Percentiles rank a stretch among this genome's conserved stretches.
phyloP scores from a whole-genome alignment of 1,139 yeast species.

The Blastobotrys illinoisensis region DNA sequence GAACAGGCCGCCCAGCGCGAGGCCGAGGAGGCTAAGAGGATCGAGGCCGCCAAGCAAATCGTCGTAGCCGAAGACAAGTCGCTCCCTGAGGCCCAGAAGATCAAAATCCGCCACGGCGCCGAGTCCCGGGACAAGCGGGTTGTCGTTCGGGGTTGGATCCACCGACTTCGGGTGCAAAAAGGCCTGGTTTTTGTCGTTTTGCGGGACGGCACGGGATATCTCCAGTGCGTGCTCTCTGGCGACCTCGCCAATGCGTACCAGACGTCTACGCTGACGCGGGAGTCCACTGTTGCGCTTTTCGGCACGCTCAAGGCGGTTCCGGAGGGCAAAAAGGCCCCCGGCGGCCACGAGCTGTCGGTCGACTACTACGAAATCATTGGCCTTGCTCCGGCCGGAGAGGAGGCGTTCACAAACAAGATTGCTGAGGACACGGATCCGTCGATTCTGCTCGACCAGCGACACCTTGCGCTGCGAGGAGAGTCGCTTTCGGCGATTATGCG shows the following conservation, averaged over 20 bases:
- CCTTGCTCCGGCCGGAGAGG: slow-evolving; percentile 94
- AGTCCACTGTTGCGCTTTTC: slow-evolving; percentile 71
- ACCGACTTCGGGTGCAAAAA: slow-evolving; percentile 88
- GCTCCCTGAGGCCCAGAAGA: slow-evolving; percentile 61
- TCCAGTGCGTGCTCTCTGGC: slow-evolving; percentile 85
- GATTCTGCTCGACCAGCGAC: slow-evolving; percentile 88
- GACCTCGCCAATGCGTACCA: slow-evolving; percentile 87
- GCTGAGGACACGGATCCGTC: slow-evolving; percentile 95
- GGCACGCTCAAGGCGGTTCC: slow-evolving; percentile 83
- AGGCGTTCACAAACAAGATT: slow-evolving; percentile 87
- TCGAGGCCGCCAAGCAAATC: slow-evolving; percentile 70
- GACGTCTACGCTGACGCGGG: slow-evolving; percentile 80
- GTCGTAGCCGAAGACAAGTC: slow-evolving; percentile 65
- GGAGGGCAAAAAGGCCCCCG: slow-evolving; percentile 96
- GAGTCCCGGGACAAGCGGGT: slow-evolving; percentile 59
- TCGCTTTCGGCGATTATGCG: slow-evolving; percentile 90
- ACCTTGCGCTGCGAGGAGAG: slow-evolving; percentile 92
- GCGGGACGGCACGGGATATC: slow-evolving; percentile 90
- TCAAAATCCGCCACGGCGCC: slow-evolving; percentile 57
- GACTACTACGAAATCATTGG: slow-evolving; percentile 88
- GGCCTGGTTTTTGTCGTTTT: slow-evolving; percentile 85
- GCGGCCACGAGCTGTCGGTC: slow-evolving; percentile 89
- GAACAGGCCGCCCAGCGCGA: slow-evolving; percentile 56
- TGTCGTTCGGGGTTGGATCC: slow-evolving; percentile 88
- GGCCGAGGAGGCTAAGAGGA: slow-evolving; percentile 59